Evolutionary conservation across 331 rosid species (phyloP).

Genomic region (Spiraea crenata): DNA sequence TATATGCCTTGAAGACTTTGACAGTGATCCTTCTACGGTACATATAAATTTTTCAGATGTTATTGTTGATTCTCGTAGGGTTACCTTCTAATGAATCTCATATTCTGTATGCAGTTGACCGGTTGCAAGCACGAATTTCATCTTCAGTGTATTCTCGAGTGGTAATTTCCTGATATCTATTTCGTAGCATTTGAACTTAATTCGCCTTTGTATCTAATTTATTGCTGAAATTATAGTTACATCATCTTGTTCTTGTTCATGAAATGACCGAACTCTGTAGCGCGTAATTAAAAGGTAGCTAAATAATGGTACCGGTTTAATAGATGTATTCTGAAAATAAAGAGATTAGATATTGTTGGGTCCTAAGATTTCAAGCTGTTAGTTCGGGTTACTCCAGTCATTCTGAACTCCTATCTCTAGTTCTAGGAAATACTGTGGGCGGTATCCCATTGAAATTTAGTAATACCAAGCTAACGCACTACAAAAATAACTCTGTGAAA

Average conservation of each 20-base stretch:
- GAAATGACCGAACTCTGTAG: background rate
- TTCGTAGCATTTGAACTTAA: background rate
- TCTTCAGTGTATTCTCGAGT: conserved; percentile 94
- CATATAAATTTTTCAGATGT: conserved; percentile 7
- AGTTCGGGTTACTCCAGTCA: background rate
- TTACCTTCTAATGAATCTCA: conserved; percentile 6
- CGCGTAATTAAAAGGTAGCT: background rate
- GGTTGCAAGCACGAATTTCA: conserved; percentile 96
- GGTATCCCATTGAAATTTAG: no score
- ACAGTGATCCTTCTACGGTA: conserved; percentile 95
- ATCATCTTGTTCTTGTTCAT: background rate
- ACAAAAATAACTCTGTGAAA: no score
- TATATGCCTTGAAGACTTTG: conserved; percentile 86
- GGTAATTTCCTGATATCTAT: conserved; percentile 42
- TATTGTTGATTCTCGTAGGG: conserved; percentile 11
- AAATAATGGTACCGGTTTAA: background rate
- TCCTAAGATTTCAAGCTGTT: background rate
- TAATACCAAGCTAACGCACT: no score
- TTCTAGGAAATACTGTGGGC: background rate
- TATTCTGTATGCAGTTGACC: conserved; percentile 64
- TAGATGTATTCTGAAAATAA: background rate
- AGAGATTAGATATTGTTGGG: background rate
- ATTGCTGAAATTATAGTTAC: background rate
- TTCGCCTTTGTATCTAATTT: background rate
- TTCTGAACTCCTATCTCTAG: background rate